Evolutionary conservation across 2,329 filamentous ascomycete genomes (phyloP), one percentile per base, ranked within the genome.

Genomic region (Calonectria pseudoturangicola): DNA sequence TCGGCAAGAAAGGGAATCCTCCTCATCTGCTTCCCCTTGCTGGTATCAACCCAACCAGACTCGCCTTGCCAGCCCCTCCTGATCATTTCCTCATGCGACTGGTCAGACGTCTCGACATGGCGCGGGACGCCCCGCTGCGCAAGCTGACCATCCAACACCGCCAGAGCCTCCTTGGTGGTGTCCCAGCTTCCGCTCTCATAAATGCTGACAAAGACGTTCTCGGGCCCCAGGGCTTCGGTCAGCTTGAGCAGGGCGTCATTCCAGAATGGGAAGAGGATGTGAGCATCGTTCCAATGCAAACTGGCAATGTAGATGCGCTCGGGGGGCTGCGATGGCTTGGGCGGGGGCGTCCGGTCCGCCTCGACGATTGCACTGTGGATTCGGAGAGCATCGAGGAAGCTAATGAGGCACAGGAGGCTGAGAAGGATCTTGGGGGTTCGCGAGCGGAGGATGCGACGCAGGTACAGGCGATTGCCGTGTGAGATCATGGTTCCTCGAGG

Each of bases 171-270:
- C 81, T 94, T 94, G 21, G 90, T 93, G 71, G 92, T 86, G 80
- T 95, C 93, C 85, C 89, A 92, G 79, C 91, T 93, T 6, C 93
- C 93, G 77, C 91, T 93, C 81, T 95, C 93, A 71, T 90, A 89
- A 36, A 94, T 88, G 72, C 90, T 91, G 48, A 95, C 88, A 79
- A 89, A 94, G 2, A 94, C 89, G 79, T 94, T 94, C 3, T 90
- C 86, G 0, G 88, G 83, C 0, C 93, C 93, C 4, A 94, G 83
- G 7, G 86, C 84, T 56, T 88, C 84, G 6, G 89, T 87, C 25
- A 95, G 84, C 2, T 88, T 84, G 8, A 93, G 71, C 3, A 95
- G 84, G 0, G 91, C 91, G 7, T 87, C 82, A 74, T 88, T 91
- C 93, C 93, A 95, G 76, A 92, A 88, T 6, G 85, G 85, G 9